A percentile compares a stretch with the other conserved stretches of the same genome.
These are phyloP conservation scores for Cryphonectria japonica DNA, from an alignment of 2,329 filamentous ascomycete genomes.

Conservation along the genomic window DNA sequence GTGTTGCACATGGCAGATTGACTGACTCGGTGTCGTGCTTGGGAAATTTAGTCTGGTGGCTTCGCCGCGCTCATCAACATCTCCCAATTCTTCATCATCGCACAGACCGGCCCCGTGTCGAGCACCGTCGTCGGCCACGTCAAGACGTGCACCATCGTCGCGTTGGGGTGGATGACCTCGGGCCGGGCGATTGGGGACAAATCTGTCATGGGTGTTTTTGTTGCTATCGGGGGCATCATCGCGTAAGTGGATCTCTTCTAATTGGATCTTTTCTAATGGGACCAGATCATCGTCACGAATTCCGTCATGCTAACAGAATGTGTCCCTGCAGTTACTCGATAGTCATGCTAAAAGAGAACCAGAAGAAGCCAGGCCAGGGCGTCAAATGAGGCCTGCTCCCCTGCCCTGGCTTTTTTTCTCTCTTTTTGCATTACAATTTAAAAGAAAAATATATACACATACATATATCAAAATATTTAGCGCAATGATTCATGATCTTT, in stretches of 20 bases:
- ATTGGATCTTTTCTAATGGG: conserved; percentile 36
- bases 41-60: conserved; percentile 56
- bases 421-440: neutral
- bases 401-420: neutral
- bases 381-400: conserved; percentile 19
- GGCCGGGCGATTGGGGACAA: conserved; percentile 60
- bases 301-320: conserved; percentile 11
- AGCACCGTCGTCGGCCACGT: conserved; percentile 69
- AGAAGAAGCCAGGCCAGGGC: conserved; percentile 29
- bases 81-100: conserved; percentile 66
- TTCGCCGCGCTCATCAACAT: conserved; percentile 70
- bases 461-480: neutral
- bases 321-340: conserved; percentile 46
- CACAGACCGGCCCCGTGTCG: conserved; percentile 64
- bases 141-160: conserved; percentile 69
- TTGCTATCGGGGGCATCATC: conserved; percentile 62
- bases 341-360: conserved; percentile 51
- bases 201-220: conserved; percentile 57
- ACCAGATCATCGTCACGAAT: neutral
- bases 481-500: conserved; percentile 4
- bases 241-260: conserved; percentile 51
- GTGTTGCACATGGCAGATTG: neutral
- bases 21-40: conserved; percentile 18
- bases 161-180: conserved; percentile 62
- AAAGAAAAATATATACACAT: neutral